Evolutionary conservation across 129 eudicot genomes (phyloP), one percentile per base, ranked within the genome.

Genomic region (Centaurea solstitialis): DNA sequence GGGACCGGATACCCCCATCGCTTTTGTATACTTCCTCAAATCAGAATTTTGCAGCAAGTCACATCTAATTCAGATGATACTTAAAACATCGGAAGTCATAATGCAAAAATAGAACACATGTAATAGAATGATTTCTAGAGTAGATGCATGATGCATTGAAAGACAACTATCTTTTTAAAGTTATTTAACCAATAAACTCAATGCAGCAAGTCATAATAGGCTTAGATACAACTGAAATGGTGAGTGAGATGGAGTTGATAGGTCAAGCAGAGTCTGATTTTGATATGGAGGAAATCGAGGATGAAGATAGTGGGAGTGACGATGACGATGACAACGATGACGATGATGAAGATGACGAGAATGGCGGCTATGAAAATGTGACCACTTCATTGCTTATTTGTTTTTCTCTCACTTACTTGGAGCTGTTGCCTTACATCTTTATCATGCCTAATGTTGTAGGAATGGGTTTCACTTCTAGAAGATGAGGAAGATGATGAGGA

Each of bases 151-250:
- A 47, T 47, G 61, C 72, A 73, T 72, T 59, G 61, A 40, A 64
- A 77, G 72, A 68, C 20, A 28, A 24, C 61, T 6, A n/a, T 43
- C 30, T 33, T 65, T 37, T 43, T 18, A 7, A 78, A 67, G 72
- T 84, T 84, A 43, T 76, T 77, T 72, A 70, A 79, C 69, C 80
- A 81, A 81, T 33, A 26, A 70, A 84, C 81, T 67, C 75, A 65
- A 77, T 91, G 97, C 99, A 95, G 99, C 98, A 92, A 88, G 97
- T 92, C 76, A 89, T 95, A 65, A 82, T 95, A 86, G 97, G 99
- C 66, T 77, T 95, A 81, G 98, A 95, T 80, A 91, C 99, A 45
- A 79, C 86, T 76, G 99, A 95, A 82, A 86, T 95, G 91, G 68
- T 92, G 21, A 85, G 89, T 80, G 98, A 95, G 85, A 85, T 92